These are phyloP conservation scores for Quercus tomentella DNA, from an alignment of 331 rosid species.

Conservation along the genomic window DNA sequence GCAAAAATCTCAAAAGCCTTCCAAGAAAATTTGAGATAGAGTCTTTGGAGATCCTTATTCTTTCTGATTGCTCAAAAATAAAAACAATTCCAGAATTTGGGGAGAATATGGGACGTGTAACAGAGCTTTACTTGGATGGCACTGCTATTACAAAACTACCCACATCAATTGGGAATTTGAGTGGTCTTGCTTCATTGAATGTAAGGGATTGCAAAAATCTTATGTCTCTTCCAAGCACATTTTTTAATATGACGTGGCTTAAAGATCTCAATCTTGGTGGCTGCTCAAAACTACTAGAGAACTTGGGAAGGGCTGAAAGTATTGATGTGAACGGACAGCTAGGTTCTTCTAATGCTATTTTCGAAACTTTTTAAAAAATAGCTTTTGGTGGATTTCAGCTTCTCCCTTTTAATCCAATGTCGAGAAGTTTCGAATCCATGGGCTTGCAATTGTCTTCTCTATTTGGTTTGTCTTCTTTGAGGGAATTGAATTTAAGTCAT, in stretches of 20 bases:
- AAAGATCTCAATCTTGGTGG: constrained; percentile 7
- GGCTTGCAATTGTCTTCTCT: too few relatives aligned
- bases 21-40: constrained; percentile 3
- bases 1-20: constrained; percentile 5
- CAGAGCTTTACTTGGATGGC: neutral
- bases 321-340: rapidly evolving
- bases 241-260: constrained; percentile 7
- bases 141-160: too few relatives aligned
- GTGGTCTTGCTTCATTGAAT: neutral
- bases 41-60: constrained; percentile 2
- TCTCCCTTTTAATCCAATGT: too few relatives aligned
- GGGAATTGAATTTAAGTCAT: rapidly evolving
- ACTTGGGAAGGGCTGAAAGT: neutral
- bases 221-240: neutral
- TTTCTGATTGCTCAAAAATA: constrained; percentile 12
- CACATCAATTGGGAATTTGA: too few relatives aligned
- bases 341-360: too few relatives aligned
- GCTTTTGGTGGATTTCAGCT: too few relatives aligned
- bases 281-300: constrained; percentile 12
- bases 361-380: too few relatives aligned
- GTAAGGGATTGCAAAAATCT: constrained; percentile 2
- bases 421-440: too few relatives aligned
- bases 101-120: neutral
- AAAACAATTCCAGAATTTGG: constrained; percentile 6
- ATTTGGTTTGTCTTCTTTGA: too few relatives aligned